phyloP scores from a whole-genome alignment of 208 protist species.

The Acanthamoeba triangularis region DNA sequence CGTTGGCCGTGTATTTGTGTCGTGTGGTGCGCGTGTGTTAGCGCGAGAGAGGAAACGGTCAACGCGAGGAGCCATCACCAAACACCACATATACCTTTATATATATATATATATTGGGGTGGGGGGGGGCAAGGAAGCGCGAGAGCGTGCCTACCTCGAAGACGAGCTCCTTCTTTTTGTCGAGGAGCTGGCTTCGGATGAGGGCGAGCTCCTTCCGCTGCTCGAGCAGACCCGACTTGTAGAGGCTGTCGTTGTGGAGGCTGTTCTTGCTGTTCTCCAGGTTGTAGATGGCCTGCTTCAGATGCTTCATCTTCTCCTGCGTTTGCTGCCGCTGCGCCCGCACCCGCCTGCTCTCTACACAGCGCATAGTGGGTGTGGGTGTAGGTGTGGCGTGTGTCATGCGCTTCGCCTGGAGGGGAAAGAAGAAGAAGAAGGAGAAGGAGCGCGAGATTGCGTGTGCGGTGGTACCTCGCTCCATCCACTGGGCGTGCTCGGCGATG shows the following conservation, averaged over 20 bases:
- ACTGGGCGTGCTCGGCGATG: not conserved
- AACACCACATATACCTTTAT: no score
- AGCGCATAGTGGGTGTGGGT: not conserved
- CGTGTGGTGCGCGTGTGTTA: not conserved
- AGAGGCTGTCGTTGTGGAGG: conserved; percentile 3
- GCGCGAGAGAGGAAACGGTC: not conserved
- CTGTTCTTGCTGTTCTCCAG: not conserved
- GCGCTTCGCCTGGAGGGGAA: not conserved
- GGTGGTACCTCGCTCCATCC: not conserved
- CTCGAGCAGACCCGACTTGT: not conserved
- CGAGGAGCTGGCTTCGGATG: not conserved
- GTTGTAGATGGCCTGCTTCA: conserved; percentile 42
- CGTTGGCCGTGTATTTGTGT: not conserved
- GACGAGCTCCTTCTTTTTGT: not conserved
- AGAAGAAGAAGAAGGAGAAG: not conserved
- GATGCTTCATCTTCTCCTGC: conserved; percentile 5
- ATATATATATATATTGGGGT: no score
- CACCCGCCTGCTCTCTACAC: not conserved
- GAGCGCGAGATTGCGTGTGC: not conserved
- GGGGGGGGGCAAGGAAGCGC: no score
- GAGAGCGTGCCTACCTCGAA: not conserved
- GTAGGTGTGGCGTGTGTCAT: not conserved
- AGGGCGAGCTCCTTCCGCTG: not conserved
- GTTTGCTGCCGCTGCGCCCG: not conserved
- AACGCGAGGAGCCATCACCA: no score